Evolutionary conservation across 208 protist genomes (phyloP).

Genomic region (Leishmania turanica): DNA sequence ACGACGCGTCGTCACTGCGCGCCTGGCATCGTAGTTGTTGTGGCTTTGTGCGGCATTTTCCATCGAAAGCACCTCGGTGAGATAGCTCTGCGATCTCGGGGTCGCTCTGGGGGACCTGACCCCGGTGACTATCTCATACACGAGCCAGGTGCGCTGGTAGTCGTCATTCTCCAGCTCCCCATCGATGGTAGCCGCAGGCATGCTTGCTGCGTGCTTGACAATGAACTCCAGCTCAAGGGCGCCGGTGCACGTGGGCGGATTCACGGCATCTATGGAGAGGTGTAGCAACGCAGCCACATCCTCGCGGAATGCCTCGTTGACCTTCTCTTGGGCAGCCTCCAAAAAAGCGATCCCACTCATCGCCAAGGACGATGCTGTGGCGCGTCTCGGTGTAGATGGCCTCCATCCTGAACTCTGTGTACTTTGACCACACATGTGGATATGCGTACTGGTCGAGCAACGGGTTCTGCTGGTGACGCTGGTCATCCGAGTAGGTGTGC

Average conservation of each 20-base stretch:
- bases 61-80: not conserved
- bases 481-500: not conserved
- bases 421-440: slow-evolving; percentile 32
- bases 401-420: slow-evolving; percentile 8
- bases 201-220: slow-evolving; percentile 19
- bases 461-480: slow-evolving; percentile 13
- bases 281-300: slow-evolving; percentile 35
- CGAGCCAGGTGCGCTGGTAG: slow-evolving; percentile 13
- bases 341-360: slow-evolving; percentile 40
- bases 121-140: slow-evolving; percentile 17
- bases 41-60: not conserved
- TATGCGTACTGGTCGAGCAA: slow-evolving; percentile 25
- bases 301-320: slow-evolving; percentile 35
- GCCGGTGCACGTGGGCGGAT: slow-evolving; percentile 20
- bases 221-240: slow-evolving; percentile 33
- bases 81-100: not conserved
- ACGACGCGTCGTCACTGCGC: slow-evolving; percentile 23
- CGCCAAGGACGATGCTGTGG: slow-evolving; percentile 39
- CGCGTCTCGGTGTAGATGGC: slow-evolving; percentile 21
- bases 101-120: not conserved
- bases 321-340: slow-evolving; percentile 13
- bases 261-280: slow-evolving; percentile 3
- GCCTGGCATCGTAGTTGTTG: not conserved
- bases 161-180: slow-evolving; percentile 4
- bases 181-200: slow-evolving; percentile 1